phyloP scores from a whole-genome alignment of 1,284 basidiomycete genomes.

The Ceratobasidium sp. region DNA sequence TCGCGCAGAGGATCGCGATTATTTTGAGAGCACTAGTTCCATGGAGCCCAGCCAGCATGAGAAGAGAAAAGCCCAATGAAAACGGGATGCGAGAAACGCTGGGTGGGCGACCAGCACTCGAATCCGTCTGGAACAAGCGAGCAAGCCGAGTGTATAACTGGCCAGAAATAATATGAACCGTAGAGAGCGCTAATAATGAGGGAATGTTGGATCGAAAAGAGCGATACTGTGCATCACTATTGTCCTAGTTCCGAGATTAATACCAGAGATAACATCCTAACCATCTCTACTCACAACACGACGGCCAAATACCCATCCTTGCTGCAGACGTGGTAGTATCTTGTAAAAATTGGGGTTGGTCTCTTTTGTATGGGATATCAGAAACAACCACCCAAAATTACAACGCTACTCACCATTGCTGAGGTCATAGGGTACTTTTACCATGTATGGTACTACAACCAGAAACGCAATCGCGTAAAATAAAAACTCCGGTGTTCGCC shows the following conservation, averaged over 20 bases:
- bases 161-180: constrained; percentile 54
- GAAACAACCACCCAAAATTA: constrained; percentile 20
- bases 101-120: constrained; percentile 48
- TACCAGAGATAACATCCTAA: constrained; percentile 43
- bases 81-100: constrained; percentile 60
- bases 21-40: constrained; percentile 87
- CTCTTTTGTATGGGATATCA: constrained; percentile 55
- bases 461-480: constrained; percentile 73
- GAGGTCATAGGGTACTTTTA: constrained; percentile 78
- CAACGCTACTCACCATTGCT: constrained; percentile 67
- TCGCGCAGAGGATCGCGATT: constrained; percentile 68
- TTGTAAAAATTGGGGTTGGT: constrained; percentile 74
- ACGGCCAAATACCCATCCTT: constrained; percentile 73
- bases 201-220: constrained; percentile 79
- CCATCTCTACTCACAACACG: constrained; percentile 62
- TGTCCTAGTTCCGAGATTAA: constrained; percentile 64
- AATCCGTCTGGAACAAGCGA: constrained; percentile 45
- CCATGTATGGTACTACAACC: constrained; percentile 76
- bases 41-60: constrained; percentile 81
- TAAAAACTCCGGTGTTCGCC: constrained; percentile 84
- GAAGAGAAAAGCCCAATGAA: constrained; percentile 62
- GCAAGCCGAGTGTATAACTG: constrained; percentile 54
- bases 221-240: constrained; percentile 84
- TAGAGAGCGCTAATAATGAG: constrained; percentile 61
- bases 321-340: constrained; percentile 67